Evolutionary conservation across 1,139 yeast species (phyloP), one percentile per base, ranked within the genome.

Genomic region (Lodderomyces oxycetoniae): DNA sequence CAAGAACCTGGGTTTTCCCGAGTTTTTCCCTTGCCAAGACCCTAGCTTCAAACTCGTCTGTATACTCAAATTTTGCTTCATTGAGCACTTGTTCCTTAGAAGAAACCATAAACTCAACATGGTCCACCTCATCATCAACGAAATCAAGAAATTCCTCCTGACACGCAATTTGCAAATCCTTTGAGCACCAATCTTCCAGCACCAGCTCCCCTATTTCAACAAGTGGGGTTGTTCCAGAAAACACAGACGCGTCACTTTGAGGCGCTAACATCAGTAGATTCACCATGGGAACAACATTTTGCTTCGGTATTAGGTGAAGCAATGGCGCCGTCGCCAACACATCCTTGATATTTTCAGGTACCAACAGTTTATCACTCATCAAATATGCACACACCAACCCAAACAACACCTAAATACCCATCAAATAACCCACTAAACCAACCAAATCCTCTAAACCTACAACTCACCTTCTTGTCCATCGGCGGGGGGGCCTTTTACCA

Each of bases 291-390:
- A 55, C 55, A 5, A 58, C 22, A 20, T 48, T 55, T 32, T 59
- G 64, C 16, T 47, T 53, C 5, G 67, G 66, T 10, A 61, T 39
- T 11, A 61, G 43, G 36, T 57, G 61, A 12, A 50, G 38, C 11
- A 61, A 38, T 3, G 67, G 67, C 8, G 57, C 51, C 4, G 53
- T 47, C 12, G 55, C 43, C 29, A 59, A 43, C 12, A 57, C 57
- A 33, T 55, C 56, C 21, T 41, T 44, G 12, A 58, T 33, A 33
- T 49, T 48, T 10, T 37, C 30, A 3, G 55, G 57, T 29, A 42
- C 39, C 17, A 22, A 29, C 9, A 23, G 31, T 14, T 27, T n/a
- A 3, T 28, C 24, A 11, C n/a, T n/a, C n/a, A n/a, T 20, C n/a
- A n/a, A n/a, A n/a, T n/a, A n/a, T n/a, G n/a, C n/a, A n/a, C n/a